Percentiles rank a stretch among this genome's conserved stretches.
phyloP scores from a whole-genome alignment of 2,329 filamentous ascomycete species.

The Aureobasidium zeae region DNA sequence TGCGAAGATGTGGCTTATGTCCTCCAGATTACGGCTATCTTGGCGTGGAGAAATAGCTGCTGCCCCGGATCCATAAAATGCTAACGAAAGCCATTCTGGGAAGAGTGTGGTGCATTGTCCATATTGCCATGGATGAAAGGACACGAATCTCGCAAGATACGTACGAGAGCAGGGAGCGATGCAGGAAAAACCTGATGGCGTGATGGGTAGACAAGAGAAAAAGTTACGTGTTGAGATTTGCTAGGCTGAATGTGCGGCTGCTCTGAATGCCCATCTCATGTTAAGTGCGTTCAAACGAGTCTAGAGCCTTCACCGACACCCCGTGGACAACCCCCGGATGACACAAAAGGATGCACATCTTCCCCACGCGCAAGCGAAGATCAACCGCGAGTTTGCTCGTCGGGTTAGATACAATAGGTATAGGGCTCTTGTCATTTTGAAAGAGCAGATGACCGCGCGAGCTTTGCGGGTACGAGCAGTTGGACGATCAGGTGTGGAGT shows the following conservation, averaged over 20 bases:
- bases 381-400: not conserved
- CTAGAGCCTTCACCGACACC: no score
- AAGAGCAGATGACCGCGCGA: not conserved
- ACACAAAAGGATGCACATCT: not conserved
- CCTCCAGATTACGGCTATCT: conserved; percentile 10
- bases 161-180: conserved; percentile 2
- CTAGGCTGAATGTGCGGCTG: not conserved
- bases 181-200: conserved; percentile 4
- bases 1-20: conserved; percentile 10
- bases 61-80: conserved; percentile 13
- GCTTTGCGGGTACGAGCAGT: not conserved
- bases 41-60: conserved; percentile 8
- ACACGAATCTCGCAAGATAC: not conserved
- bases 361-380: not conserved
- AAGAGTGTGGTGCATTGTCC: conserved; percentile 4
- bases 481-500: conserved; percentile 3
- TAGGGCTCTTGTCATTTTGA: no score
- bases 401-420: not conserved
- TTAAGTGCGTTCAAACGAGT: not conserved
- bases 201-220: conserved; percentile 7
- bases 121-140: conserved; percentile 4
- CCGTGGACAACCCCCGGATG: no score
- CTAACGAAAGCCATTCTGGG: conserved; percentile 6
- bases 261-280: not conserved
- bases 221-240: conserved; percentile 6